Conservation (phyloP, 495 filamentous ascomycete genomes). For the Penicillium arizonense region DNA sequence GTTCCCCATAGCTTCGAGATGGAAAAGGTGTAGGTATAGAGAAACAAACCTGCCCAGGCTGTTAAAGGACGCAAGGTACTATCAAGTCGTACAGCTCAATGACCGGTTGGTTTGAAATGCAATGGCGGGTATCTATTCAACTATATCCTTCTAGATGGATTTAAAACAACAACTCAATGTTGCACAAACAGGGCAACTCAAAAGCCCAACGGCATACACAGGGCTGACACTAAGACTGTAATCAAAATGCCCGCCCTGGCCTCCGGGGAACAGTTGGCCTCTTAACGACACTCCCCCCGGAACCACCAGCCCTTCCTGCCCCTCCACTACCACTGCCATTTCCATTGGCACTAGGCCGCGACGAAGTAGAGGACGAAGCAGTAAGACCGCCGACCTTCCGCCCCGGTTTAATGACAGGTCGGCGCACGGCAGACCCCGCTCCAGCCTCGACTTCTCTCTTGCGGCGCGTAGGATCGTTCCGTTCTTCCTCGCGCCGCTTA, state of each 20-base stretch:
- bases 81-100: no score
- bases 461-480: slow-evolving; percentile 33
- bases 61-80: no score
- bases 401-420: slow-evolving; percentile 33
- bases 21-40: background rate
- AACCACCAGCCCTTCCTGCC: slow-evolving; percentile 4
- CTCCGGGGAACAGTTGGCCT: slow-evolving; percentile 57
- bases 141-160: slow-evolving; percentile 2
- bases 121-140: slow-evolving; percentile 9
- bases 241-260: slow-evolving; percentile 53
- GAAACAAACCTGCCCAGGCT: background rate
- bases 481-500: slow-evolving; percentile 52
- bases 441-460: slow-evolving; percentile 42
- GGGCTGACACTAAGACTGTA: background rate
- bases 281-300: slow-evolving; percentile 53
- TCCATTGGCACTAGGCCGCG: slow-evolving; percentile 48
- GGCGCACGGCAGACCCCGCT: slow-evolving; percentile 34
- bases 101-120: background rate
- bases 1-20: background rate
- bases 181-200: background rate
- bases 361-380: slow-evolving; percentile 35
- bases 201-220: background rate
- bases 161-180: background rate
- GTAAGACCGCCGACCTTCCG: slow-evolving; percentile 43
- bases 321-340: no score